Base-by-base conservation (phyloP, 495 filamentous ascomycete genomes). In the Xylaria grammica region DNA sequence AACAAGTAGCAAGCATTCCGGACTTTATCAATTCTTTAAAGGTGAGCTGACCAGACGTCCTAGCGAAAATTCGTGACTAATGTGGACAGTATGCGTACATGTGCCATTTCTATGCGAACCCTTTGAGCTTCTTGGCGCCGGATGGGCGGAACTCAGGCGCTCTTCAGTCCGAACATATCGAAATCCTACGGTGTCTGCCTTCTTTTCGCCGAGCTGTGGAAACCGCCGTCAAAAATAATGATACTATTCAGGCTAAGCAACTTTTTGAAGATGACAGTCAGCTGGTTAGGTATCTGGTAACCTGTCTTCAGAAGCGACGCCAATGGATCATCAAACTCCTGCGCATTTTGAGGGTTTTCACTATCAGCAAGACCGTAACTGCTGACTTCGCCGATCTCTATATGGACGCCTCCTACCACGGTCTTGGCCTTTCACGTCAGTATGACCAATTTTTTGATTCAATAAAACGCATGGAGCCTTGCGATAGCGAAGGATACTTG, bases 81-180 rank as follows among this genome's bases (percentile, higher is more conserved):
- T 7, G 30, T 7, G 17, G 54, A 13, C 65, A 96, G 90, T 97
- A 97, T 77, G 86, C 89, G 15, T 94, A 95, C 67, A 97, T 99
- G 94, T 92, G 90, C 30, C 92, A 97, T 74, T 97, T 96, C 74
- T 98, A 94, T 71, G 91, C 91, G 44, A 97, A 98, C 73, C 86
- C 91, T 0, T 77, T 97, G n/a, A 90, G 91, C 46, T 77, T 92
- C 19, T 78, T 96, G 38, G 79, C 85, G 19, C 75, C 77, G 3
- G 73, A 76, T n/a, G 65, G 70, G n/a, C 66, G 63, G 30, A 65
- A 73, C 9, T 44, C 74, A 7, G 66, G 81, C 2, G 62, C 84
- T 0, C 52, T 87, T 22, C 78, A 86, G 52, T 68, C 75, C 8
- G 82, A 89, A 32, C 88, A 95, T 63, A 81, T 89, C 48, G 88